phyloP scores from a whole-genome alignment of 2,329 filamentous ascomycete species.

The Nigrospora oryzae region DNA sequence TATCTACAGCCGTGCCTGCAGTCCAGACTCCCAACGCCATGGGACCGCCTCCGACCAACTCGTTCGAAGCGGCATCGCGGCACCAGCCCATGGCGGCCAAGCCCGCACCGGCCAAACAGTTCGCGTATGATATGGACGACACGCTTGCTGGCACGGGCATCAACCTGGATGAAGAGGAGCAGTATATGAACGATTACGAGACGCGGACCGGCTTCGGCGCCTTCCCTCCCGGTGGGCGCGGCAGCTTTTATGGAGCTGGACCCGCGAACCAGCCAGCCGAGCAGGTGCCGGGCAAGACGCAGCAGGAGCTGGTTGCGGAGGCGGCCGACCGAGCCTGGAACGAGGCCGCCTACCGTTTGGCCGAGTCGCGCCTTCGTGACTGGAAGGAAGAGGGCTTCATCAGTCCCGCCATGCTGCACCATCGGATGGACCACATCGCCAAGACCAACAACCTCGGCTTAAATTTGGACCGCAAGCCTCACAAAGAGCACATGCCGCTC shows the following conservation, averaged over 20 bases:
- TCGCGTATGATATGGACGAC: constrained; percentile 70
- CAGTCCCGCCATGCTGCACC: constrained; percentile 51
- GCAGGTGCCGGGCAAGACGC: constrained; percentile 32
- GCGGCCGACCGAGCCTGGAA: constrained; percentile 58
- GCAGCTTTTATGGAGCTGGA: constrained; percentile 56
- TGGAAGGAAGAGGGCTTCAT: constrained; percentile 64
- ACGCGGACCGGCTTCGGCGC: constrained; percentile 45
- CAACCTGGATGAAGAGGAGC: constrained; percentile 79
- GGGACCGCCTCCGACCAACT: constrained; percentile 15
- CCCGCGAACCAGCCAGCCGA: constrained; percentile 55
- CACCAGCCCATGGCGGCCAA: constrained; percentile 53
- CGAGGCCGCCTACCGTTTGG: constrained; percentile 54
- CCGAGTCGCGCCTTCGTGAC: constrained; percentile 56
- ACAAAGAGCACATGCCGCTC: constrained; percentile 28
- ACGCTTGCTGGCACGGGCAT: constrained; percentile 79
- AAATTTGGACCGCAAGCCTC: constrained; percentile 43
- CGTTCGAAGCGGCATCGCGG: constrained; percentile 19
- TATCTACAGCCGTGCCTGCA: constrained; percentile 7
- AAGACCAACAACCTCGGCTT: constrained; percentile 48
- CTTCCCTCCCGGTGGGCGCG: constrained; percentile 45
- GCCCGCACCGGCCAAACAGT: constrained; percentile 51
- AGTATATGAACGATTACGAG: constrained; percentile 62
- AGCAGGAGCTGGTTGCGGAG: constrained; percentile 59
- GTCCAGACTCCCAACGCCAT: constrained; percentile 19
- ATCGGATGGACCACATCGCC: constrained; percentile 48